phyloP scores from a whole-genome alignment of 148 eudicot genomes.

The Nepenthes mirabilis region DNA sequence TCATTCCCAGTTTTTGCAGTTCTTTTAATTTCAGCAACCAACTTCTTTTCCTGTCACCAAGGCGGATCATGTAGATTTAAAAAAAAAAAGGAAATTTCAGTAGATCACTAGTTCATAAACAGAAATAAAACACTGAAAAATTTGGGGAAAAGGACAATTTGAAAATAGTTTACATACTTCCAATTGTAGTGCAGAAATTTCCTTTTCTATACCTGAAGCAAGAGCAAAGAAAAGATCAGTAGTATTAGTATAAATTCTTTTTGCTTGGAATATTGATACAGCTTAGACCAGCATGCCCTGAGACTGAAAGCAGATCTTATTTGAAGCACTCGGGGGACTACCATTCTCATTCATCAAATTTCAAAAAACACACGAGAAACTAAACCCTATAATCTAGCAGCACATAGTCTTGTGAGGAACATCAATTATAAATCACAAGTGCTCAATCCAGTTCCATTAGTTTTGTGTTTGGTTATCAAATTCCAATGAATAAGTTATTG shows the following conservation, averaged over 20 bases:
- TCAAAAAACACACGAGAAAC: too few species aligned
- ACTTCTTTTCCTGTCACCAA: slow-evolving; percentile 69
- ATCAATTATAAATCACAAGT: too few species aligned
- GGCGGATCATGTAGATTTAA: not conserved
- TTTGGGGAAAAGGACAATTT: not conserved
- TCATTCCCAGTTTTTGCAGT: slow-evolving; percentile 99
- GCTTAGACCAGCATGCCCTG: not conserved
- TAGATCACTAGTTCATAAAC: not conserved
- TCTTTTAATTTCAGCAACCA: slow-evolving; percentile 93
- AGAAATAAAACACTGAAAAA: not conserved
- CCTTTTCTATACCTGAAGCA: slow-evolving; percentile 72
- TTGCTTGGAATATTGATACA: not conserved
- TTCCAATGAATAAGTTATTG: too few species aligned
- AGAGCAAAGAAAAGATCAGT: not conserved
- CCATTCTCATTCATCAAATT: too few species aligned
- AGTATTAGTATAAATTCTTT: not conserved
- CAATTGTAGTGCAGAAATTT: slow-evolving; percentile 59
- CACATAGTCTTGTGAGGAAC: too few species aligned
- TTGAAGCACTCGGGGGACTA: not conserved
- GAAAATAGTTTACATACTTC: slow-evolving; percentile 39
- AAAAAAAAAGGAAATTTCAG: too few species aligned
- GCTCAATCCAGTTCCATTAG: too few species aligned
- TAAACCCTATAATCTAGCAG: too few species aligned
- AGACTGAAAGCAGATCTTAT: not conserved
- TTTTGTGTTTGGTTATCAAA: too few species aligned